These are phyloP conservation scores for Suillus tomentosus DNA, from an alignment of 768 basidiomycete species.

Conservation along the genomic window DNA sequence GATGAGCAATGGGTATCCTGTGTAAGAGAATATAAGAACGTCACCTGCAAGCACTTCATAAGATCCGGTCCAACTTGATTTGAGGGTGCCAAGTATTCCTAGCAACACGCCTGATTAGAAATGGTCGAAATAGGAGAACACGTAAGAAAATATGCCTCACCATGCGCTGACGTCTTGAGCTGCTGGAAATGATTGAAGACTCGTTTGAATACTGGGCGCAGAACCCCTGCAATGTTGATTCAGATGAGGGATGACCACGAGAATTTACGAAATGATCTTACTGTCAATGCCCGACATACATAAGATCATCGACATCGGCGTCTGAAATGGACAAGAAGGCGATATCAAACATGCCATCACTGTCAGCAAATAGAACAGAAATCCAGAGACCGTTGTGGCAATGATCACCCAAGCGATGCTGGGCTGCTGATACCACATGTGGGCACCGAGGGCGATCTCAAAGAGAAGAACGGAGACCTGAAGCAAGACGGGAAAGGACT, in stretches of 20 bases:
- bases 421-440: not conserved
- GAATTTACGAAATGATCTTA: too few species aligned
- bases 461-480: slow-evolving; percentile 17
- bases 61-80: not conserved
- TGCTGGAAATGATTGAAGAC: not conserved
- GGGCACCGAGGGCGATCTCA: slow-evolving; percentile 12
- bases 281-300: too few species aligned
- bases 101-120: not conserved
- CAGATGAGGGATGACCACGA: not conserved
- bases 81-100: not conserved
- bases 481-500: slow-evolving; percentile 6
- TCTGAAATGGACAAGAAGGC: slow-evolving; percentile 6
- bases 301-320: not conserved
- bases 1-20: not conserved
- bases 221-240: too few species aligned
- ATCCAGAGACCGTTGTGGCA: not conserved
- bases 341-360: slow-evolving; percentile 4
- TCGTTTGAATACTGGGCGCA: not conserved
- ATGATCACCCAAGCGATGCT: slow-evolving; percentile 6
- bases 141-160: not conserved
- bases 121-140: not conserved
- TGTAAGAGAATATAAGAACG: not conserved
- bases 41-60: not conserved
- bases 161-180: not conserved
- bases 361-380: slow-evolving; percentile 7